phyloP scores from a whole-genome alignment of 2,329 filamentous ascomycete genomes.

The Apiospora pterosperma region DNA sequence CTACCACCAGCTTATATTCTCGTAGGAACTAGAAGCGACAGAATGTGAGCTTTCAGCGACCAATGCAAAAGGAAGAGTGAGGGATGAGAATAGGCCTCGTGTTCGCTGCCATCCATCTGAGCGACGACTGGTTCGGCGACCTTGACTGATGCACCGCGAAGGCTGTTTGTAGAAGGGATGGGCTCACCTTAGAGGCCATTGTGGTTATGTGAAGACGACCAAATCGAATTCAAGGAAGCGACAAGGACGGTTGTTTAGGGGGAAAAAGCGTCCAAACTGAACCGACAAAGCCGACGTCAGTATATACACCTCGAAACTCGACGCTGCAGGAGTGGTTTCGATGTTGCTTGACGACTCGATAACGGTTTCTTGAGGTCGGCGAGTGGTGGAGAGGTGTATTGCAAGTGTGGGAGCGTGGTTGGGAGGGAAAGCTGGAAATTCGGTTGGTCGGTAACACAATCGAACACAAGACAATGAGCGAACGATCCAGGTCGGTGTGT shows the following conservation, averaged over 20 bases:
- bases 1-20: conserved; percentile 95
- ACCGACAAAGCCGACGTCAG: not conserved
- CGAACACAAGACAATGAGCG: not conserved
- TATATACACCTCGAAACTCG: not conserved
- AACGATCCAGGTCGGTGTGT: not conserved
- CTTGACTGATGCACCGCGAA: not conserved
- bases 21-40: conserved; percentile 62
- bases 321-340: not conserved
- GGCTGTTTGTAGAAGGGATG: not conserved
- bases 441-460: conserved; percentile 1
- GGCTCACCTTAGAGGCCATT: conserved; percentile 4
- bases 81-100: not conserved
- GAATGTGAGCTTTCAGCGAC: not conserved
- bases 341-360: not conserved
- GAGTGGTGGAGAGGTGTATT: not conserved
- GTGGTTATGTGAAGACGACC: not conserved
- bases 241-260: not conserved
- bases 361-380: not conserved
- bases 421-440: conserved; percentile 1
- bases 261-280: not conserved
- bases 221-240: not conserved
- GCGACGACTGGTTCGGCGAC: not conserved
- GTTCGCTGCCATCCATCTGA: not conserved
- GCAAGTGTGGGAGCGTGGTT: not conserved
- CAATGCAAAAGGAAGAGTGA: not conserved